Evolutionary conservation across 345 rosid species (phyloP), one percentile per base, ranked within the genome.

Genomic region (Moricandia arvensis): DNA sequence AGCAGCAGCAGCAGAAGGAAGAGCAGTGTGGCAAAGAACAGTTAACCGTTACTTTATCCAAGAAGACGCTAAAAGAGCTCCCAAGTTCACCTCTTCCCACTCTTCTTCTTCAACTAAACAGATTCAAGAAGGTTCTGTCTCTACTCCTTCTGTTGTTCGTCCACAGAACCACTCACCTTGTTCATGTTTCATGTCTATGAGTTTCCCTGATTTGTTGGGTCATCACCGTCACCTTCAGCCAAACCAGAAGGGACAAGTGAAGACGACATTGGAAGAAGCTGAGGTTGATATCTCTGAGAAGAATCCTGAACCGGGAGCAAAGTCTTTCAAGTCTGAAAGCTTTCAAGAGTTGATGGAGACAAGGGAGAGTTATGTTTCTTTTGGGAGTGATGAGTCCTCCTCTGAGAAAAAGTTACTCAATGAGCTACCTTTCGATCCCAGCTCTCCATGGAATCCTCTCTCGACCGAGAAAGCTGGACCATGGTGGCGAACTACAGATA

Each of bases 21-120:
- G 97, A 82, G 93, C 92, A 17, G 86, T 83, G n/a, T 92, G 97
- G 99, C 97, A 95, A 80, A 86, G 98, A 81, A 73, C 93, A 9
- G 92, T 84, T 15, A 95, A 92, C 78, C 98, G 97, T 76, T 95
- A 86, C 82, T 91, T 94, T 82, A 90, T 94, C 57, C 98, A 94
- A 82, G 98, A 94, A 80, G 98, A 94, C 85, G 93, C 98, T 59
- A 91, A 91, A 77, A 82, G 97, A 81, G 99, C 99, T 72, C 99
- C 97, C 15, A 90, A 90, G 75, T 71, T 95, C 74, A 93, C 99
- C 55, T 95, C 74, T 78, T 87, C 87, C 75, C 98, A 91, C 15
- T 91, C 98, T 26, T 71, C 74, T 30, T 71, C 75, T 0, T 91
- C 86, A 15, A 66, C 83, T 45, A 87, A 83, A 69, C 88, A 78